Evolutionary conservation across 371 early-diverging fungal genomes (phyloP).

Genomic region (Mucor circinelloides): DNA sequence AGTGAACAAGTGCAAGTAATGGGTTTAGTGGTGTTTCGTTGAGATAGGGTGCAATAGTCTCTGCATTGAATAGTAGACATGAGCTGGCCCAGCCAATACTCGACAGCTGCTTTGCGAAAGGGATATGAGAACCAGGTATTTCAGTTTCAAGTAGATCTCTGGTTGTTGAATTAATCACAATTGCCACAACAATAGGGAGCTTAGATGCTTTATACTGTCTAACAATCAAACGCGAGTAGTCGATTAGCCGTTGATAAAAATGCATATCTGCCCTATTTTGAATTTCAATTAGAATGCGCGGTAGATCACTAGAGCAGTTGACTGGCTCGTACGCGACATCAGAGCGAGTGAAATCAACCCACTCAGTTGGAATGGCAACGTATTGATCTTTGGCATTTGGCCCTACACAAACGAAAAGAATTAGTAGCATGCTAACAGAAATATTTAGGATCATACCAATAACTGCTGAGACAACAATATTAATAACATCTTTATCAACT

Average conservation of each 20-base stretch:
- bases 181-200: slow-evolving; percentile 18
- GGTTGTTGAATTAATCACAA: slow-evolving; percentile 14
- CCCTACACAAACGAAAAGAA: slow-evolving; percentile 13
- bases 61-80: slow-evolving; percentile 11
- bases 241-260: slow-evolving; percentile 12
- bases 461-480: slow-evolving; percentile 10
- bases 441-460: slow-evolving; percentile 16
- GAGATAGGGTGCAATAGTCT: slow-evolving; percentile 17
- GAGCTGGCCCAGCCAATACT: slow-evolving; percentile 17
- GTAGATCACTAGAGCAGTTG: slow-evolving; percentile 9
- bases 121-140: slow-evolving; percentile 14
- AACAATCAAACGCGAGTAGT: slow-evolving; percentile 10
- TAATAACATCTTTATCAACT: slow-evolving; percentile 1
- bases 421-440: slow-evolving; percentile 8
- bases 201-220: slow-evolving; percentile 10
- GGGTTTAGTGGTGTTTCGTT: slow-evolving; percentile 11
- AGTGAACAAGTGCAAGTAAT: slow-evolving; percentile 16
- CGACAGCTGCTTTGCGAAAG: slow-evolving; percentile 14
- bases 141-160: slow-evolving; percentile 20
- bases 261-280: slow-evolving; percentile 10
- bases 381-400: slow-evolving; percentile 8
- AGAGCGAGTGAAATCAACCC: slow-evolving; percentile 12
- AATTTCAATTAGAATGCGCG: slow-evolving; percentile 16
- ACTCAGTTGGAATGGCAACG: slow-evolving; percentile 9
- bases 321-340: slow-evolving; percentile 13